Evolutionary conservation across 139 green algal genomes (phyloP), one percentile per base, ranked within the genome.

Genomic region (Yamagishiella unicocca): DNA sequence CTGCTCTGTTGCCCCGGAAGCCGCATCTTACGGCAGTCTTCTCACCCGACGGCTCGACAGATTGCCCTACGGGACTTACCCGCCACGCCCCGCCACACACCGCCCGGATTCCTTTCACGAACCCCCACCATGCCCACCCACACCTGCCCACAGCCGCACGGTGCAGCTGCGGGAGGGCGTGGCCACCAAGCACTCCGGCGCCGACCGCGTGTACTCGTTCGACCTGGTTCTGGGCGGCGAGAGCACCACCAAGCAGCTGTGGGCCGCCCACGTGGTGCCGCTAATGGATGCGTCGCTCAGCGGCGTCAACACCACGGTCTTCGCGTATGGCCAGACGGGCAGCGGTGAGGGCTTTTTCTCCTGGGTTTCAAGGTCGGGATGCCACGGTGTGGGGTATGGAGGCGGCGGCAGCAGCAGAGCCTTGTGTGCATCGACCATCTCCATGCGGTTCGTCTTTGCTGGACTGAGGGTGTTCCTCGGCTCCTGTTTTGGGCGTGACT

Each of bases 281-380:
- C 58, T 91, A 4, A 24, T 91, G 88, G 66, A 91, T 19, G 70
- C 55, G 1, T 62, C 67, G 12, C n/a, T 91, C 31, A 25, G 35
- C 43, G 90, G 90, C 31, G 43, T 90, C 50, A 93, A 91, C 70
- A 27, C 55, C 58, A 93, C 92, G 9, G 80, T 95, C 9, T 95
- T 95, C 82, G 93, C 92, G 14, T 94, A 95, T 74, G 94, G 93
- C 2, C 94, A 95, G 74, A 96, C 94, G 1, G 94, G 92, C 82
- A 89, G 78, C 27, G 94, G 94, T 88, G 72, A 5, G 85, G n/a
- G n/a, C n/a, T n/a, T n/a, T n/a, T n/a, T n/a, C n/a, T n/a, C n/a
- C n/a, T n/a, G n/a, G n/a, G n/a, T n/a, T n/a, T n/a, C n/a, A n/a
- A n/a, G n/a, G n/a, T n/a, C n/a, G n/a, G n/a, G n/a, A n/a, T n/a